phyloP scores from a whole-genome alignment of 805 yeast species.

The Teunomyces funiuensis region DNA sequence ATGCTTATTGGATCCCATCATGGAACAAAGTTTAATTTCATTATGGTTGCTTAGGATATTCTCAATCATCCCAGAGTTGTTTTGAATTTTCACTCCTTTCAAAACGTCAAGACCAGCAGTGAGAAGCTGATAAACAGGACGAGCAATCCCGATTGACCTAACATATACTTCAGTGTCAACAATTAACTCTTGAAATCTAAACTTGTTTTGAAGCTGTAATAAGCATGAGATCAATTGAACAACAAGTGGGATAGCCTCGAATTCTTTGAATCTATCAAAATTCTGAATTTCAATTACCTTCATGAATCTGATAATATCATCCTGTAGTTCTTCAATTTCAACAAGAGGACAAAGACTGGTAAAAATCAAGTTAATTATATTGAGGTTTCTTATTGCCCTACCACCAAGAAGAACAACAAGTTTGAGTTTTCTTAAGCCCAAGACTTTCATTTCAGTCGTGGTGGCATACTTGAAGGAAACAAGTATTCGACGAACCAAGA shows the following conservation, averaged over 20 bases:
- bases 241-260: constrained; percentile 10
- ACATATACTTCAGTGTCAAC: neutral
- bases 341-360: constrained; percentile 22
- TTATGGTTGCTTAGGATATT: constrained; percentile 11
- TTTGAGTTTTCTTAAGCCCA: constrained; percentile 37
- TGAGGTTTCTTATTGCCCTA: constrained; percentile 11
- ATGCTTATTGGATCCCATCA: neutral
- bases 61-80: constrained; percentile 11
- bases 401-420: constrained; percentile 29
- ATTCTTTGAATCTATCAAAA: constrained; percentile 3
- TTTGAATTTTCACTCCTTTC: neutral
- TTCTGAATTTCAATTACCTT: constrained; percentile 11
- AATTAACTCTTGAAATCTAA: neutral
- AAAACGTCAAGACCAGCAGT: constrained; percentile 6
- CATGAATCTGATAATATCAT: constrained; percentile 28
- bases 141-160: neutral
- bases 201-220: constrained; percentile 3
- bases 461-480: constrained; percentile 19
- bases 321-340: constrained; percentile 10
- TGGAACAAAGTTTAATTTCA: neutral
- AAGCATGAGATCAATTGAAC: constrained; percentile 10
- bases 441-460: constrained; percentile 19
- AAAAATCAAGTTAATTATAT: constrained; percentile 19
- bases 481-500: constrained; percentile 36
- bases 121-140: neutral